Base-by-base conservation (phyloP, 2,329 filamentous ascomycete genomes). In the Neonectria faginata region DNA sequence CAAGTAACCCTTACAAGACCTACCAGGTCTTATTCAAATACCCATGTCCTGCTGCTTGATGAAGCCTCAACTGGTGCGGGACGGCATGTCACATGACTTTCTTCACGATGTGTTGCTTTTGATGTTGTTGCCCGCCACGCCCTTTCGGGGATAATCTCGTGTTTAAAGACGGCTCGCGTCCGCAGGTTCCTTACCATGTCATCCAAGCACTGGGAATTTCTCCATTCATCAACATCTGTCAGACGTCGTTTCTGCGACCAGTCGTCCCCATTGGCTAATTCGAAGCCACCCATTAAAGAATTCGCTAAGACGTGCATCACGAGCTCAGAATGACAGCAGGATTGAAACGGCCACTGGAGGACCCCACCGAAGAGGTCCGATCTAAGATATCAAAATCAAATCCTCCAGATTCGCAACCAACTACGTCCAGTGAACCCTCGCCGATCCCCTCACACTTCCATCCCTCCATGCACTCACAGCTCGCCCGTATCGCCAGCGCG, bases 401-500 rank as follows among this genome's bases (percentile, higher is more conserved):
- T 10, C 1, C 44, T 22, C 39, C 39, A 22, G 52, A 62, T 18
- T 20, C 64, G 58, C 31, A 62, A 54, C 42, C 45, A 29, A 47
- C 42, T 39, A 31, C 57, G 14, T 14, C n/a, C 2, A 36, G 25
- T 44, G 50, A 64, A 58, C 12, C n/a, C n/a, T n/a, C n/a, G n/a
- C n/a, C 50, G 11, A 62, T 62, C n/a, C 57, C 62, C 31, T 39
- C 64, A 3, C 45, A 60, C 27, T 57, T 59, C 39, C 55, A 53
- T 45, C 25, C 44, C 42, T 61, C 50, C 42, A 81, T 81, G 79
- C 72, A 74, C 11, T 59, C 75, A 1, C 81, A 84, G 63, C 80
- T 86, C 3, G 69, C 74, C 29, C 82, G 79, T 68, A 86, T 87
- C 68, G 79, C 80, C 8, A 67, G 75, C 16, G 82, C 81, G 20